These are phyloP conservation scores for Circinella minor DNA, from an alignment of 371 early-diverging fungal genomes.

Conservation along the genomic window DNA sequence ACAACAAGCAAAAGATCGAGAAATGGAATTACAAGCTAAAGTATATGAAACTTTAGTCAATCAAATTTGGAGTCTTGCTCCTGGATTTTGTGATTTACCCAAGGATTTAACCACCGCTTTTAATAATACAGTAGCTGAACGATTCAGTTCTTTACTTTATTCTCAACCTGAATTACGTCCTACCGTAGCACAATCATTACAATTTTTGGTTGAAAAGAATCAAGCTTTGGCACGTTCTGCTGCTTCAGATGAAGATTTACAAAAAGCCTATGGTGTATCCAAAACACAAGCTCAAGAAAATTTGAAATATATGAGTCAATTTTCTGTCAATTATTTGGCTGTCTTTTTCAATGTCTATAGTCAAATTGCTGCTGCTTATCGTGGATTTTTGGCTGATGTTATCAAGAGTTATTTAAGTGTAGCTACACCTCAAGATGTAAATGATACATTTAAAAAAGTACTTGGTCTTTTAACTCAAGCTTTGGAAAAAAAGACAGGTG, in stretches of 20 bases:
- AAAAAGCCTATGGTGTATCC: slow-evolving; percentile 59
- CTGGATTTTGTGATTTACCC: slow-evolving; percentile 87
- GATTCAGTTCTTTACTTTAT: slow-evolving; percentile 69
- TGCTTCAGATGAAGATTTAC: slow-evolving; percentile 55
- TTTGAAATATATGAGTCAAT: slow-evolving; percentile 64
- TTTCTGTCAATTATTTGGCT: slow-evolving; percentile 76
- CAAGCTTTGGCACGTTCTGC: slow-evolving; percentile 51
- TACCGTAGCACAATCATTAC: slow-evolving; percentile 76
- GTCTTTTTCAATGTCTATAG: slow-evolving; percentile 87
- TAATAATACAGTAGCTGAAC: slow-evolving; percentile 69
- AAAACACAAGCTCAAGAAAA: slow-evolving; percentile 64
- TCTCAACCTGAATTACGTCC: slow-evolving; percentile 81
- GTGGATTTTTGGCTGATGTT: slow-evolving; percentile 76
- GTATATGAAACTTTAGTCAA: slow-evolving; percentile 86
- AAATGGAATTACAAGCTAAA: slow-evolving; percentile 83
- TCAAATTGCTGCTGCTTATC: slow-evolving; percentile 65
- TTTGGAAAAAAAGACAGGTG: slow-evolving; percentile 30
- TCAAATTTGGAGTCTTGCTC: slow-evolving; percentile 91
- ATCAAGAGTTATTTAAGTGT: slow-evolving; percentile 71
- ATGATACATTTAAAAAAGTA: slow-evolving; percentile 67
- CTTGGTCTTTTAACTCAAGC: slow-evolving; percentile 69
- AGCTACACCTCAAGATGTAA: slow-evolving; percentile 60
- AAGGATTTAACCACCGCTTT: slow-evolving; percentile 67
- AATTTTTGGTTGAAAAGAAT: slow-evolving; percentile 75
- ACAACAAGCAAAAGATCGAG: slow-evolving; percentile 62